Conservation (phyloP, 1,284 basidiomycete genomes). For the Mycena sp. region DNA sequence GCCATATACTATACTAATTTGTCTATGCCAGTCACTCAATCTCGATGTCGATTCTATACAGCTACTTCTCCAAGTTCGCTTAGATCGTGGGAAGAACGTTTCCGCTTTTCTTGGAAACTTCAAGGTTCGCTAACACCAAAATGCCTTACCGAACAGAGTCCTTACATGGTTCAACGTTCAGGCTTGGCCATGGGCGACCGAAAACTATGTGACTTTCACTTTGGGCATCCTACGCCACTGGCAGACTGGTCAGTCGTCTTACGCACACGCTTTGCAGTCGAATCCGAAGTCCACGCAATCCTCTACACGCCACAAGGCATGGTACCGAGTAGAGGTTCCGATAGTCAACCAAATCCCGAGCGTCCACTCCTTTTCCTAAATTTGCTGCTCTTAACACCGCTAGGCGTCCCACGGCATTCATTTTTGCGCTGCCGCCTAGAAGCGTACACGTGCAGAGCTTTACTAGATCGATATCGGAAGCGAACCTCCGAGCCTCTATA, state of each 20-base stretch:
- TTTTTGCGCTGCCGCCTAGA: constrained; percentile 8
- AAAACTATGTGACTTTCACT: too few species aligned
- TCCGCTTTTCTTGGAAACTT: too few species aligned
- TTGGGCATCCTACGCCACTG: neutral
- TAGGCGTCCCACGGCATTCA: neutral
- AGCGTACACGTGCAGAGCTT: neutral
- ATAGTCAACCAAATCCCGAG: neutral
- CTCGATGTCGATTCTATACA: neutral
- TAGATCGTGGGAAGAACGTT: too few species aligned
- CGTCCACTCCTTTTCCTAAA: neutral
- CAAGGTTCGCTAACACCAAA: too few species aligned
- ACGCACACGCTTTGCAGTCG: too few species aligned
- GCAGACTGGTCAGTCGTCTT: neutral
- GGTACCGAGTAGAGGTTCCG: constrained; percentile 1
- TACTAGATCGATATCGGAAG: constrained; percentile 1
- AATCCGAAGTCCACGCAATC: too few species aligned
- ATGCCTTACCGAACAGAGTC: too few species aligned
- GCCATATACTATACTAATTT: neutral
- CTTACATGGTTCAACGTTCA: too few species aligned
- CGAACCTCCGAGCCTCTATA: constrained; percentile 18
- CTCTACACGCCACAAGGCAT: neutral
- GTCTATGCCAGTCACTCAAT: too few species aligned
- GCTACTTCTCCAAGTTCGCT: too few species aligned
- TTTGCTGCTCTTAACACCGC: neutral
- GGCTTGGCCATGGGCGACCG: too few species aligned